Percentiles rank a stretch among this genome's conserved stretches.
These are phyloP conservation scores for Chalciporus pseudorubinellus DNA, from an alignment of 768 basidiomycete species.

Conservation along the genomic window DNA sequence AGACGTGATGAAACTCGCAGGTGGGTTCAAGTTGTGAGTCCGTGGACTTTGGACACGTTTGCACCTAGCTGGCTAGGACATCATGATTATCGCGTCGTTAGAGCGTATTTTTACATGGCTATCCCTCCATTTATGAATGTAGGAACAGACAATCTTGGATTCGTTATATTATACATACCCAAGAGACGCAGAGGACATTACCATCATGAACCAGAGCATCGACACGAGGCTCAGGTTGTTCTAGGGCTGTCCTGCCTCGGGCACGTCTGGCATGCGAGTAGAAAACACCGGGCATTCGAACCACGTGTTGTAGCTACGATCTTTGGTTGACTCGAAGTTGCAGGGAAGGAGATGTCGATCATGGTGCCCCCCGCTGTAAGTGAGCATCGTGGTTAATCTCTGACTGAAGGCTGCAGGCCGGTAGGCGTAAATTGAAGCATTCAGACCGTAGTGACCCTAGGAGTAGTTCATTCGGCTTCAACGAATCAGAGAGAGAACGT, in stretches of 20 bases:
- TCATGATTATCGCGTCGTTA: background rate
- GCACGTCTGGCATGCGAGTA: background rate
- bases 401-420: background rate
- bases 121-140: background rate
- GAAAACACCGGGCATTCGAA: background rate
- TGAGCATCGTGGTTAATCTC: conserved; percentile 29
- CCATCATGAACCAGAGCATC: background rate
- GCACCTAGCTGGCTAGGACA: background rate
- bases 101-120: background rate
- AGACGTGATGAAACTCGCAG: conserved; percentile 64
- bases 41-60: background rate
- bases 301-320: background rate
- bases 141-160: background rate
- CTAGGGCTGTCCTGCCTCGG: background rate
- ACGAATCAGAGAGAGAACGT: conserved; percentile 19
- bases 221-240: background rate
- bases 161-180: background rate
- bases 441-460: conserved; percentile 11
- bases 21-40: conserved; percentile 57
- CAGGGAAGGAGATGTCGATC: conserved; percentile 12
- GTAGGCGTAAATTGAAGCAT: background rate
- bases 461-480: conserved; percentile 15
- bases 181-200: background rate
- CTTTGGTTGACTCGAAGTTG: background rate
- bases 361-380: background rate